Base-by-base conservation (phyloP, 768 basidiomycete species). In the Phylloporus sp. region DNA sequence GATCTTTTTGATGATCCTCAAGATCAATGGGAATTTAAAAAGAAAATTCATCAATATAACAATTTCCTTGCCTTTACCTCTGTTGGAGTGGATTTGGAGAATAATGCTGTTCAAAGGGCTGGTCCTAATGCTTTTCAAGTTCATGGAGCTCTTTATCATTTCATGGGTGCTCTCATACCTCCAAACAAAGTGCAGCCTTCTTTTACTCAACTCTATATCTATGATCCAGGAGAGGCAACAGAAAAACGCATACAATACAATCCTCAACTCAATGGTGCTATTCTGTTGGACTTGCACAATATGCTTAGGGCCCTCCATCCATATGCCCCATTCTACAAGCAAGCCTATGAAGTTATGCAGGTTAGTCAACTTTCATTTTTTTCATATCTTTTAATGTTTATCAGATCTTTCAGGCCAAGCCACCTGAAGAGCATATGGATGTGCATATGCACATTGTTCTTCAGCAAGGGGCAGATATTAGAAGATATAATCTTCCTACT, bases 201-300 rank as follows among this genome's bases (percentile, higher is more conserved):
- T 0, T 76, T 69, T 61, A 64, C 70, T 1, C 73, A 77, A 42
- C 61, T 76, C 0, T 74, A 73, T 37, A 59, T 75, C 3, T 64
- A 70, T 57, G 72, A 77, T 46, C 63, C 71, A 6, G 29, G 44
- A 2, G 61, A 54, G 1, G 73, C 73, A 0, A 61, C 69, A 1
- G 22, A 69, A 3, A 23, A 43, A 44, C 29, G 69, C 2, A 48
- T 59, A 18, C n/a, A 42, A 2, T 3, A 6, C 0, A 71, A 71
- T 55, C 43, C 39, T 23, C 47, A 59, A 5, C 46, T 67, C 0
- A n/a, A 53, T 28, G 9, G 10, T 14, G 44, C 26, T 0, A 59
- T 60, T 2, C 59, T 70, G 52, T 9, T 46, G 9, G 35, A 31
- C 3, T 29, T 71, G 0, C 66, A 71, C 42, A 28, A 41, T 0